Conservation (phyloP, 441 rosid genomes). For the Cnidoscolus chayamansa region DNA sequence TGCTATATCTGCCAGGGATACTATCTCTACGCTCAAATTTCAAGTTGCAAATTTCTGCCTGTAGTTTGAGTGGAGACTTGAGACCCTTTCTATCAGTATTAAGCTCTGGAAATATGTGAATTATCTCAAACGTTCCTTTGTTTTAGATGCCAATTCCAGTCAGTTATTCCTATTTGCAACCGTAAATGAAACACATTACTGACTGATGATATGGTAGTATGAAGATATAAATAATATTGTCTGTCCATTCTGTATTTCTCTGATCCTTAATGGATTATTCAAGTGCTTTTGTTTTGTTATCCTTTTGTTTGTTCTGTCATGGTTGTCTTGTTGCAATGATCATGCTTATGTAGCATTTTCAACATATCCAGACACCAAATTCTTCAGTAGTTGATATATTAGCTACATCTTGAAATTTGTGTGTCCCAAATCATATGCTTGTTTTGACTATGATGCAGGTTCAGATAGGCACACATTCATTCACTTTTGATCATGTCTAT, state of each 20-base stretch:
- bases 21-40: not conserved
- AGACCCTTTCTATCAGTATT: not conserved
- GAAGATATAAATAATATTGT: not conserved
- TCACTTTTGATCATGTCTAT: slow-evolving; percentile 94
- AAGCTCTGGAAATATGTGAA: not conserved
- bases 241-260: not conserved
- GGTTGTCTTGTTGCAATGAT: not conserved
- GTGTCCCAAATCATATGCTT: slow-evolving; percentile 4
- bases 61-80: slow-evolving; percentile 1
- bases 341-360: not conserved
- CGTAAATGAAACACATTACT: not conserved
- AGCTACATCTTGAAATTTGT: not conserved
- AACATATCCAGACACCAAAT: not conserved
- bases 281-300: slow-evolving; percentile 1
- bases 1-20: not conserved
- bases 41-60: not conserved
- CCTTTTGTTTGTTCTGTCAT: not conserved
- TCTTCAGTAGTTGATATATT: not conserved
- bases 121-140: not conserved
- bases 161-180: not conserved
- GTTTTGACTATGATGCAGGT: slow-evolving; percentile 47
- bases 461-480: slow-evolving; percentile 89
- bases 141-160: not conserved
- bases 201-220: not conserved
- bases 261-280: not conserved